Base-by-base conservation (phyloP, 2,329 filamentous ascomycete species). In the Sclerotinia trifoliorum region DNA sequence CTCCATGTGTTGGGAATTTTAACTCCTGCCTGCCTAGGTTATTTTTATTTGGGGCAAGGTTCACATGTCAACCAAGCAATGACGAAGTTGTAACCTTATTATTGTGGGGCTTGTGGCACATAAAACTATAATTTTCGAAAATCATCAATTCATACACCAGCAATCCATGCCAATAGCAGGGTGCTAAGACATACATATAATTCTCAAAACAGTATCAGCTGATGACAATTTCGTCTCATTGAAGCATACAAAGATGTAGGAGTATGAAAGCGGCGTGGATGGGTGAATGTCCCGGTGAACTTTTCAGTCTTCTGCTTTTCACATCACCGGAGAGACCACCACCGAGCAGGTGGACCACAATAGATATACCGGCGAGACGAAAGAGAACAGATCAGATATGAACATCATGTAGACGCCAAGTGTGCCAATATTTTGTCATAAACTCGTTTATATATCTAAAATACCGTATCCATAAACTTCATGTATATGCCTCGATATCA, bases 61-160 rank as follows among this genome's bases (percentile, higher is more conserved):
- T 62, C 60, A 62, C 60, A 62, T 62, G 60, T 62, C 46, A 51
- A 62, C 42, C n/a, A 29, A 32, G 42, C 57, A 21, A 48, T 46
- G 39, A 29, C 21, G 24, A 60, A 46, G 17, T 6, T 60, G 57
- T 39, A 39, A 39, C 8, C 10, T 10, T 11, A 10, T 21, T 21
- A 24, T 42, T 57, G 55, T 58, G 55, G 35, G n/a, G 55, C 35
- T 44, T 24, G 58, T 61, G 58, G 58, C 44, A 44, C 44, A 24
- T 24, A 42, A 3, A 5, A n/a, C n/a, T 48, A 48, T 3, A 7
- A 7, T 21, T n/a, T 48, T 48, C 46, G 8, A 8, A 48, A 48
- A 19, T n/a, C 6, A 48, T 48, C 17, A 8, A 32, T 35, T 35
- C 1, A 19, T 21, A 21, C 10, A 55, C 11, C 19, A 24, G 32